Percentiles rank a stretch among this genome's conserved stretches.
Conservation (phyloP, 371 early-diverging fungal genomes). For the Mucor irregularis region DNA sequence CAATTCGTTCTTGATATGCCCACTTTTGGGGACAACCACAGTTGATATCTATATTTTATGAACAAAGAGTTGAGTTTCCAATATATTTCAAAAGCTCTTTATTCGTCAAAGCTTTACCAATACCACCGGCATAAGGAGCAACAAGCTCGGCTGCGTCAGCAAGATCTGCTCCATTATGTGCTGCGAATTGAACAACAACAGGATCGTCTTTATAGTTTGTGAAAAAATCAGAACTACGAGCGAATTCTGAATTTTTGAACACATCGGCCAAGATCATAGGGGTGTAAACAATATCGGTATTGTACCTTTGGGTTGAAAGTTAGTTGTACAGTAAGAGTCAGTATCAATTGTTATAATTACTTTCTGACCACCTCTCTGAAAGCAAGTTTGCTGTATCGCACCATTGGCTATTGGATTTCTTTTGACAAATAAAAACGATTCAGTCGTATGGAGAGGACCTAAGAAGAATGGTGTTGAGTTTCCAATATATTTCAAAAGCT, state of each 20-base stretch:
- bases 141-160: constrained; percentile 86
- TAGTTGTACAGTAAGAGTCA: not conserved
- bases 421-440: constrained; percentile 76
- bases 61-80: no score
- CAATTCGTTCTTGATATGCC: constrained; percentile 83
- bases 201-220: constrained; percentile 81
- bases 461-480: constrained; percentile 86
- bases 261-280: constrained; percentile 98
- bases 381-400: constrained; percentile 92
- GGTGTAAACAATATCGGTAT: constrained; percentile 92
- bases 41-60: constrained; percentile 62
- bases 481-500: no score
- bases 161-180: constrained; percentile 76
- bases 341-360: constrained; percentile 39
- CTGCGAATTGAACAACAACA: constrained; percentile 94
- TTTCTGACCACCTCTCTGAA: constrained; percentile 87
- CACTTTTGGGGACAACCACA: constrained; percentile 91
- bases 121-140: constrained; percentile 76
- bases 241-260: constrained; percentile 80
- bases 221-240: constrained; percentile 81
- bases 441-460: constrained; percentile 97
- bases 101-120: no score
- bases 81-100: no score
- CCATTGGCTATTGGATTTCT: constrained; percentile 96
- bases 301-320: constrained; percentile 61